Percentiles rank a stretch among this genome's conserved stretches.
phyloP scores from a whole-genome alignment of 2,329 filamentous ascomycete species.

The Fusarium dimerum region DNA sequence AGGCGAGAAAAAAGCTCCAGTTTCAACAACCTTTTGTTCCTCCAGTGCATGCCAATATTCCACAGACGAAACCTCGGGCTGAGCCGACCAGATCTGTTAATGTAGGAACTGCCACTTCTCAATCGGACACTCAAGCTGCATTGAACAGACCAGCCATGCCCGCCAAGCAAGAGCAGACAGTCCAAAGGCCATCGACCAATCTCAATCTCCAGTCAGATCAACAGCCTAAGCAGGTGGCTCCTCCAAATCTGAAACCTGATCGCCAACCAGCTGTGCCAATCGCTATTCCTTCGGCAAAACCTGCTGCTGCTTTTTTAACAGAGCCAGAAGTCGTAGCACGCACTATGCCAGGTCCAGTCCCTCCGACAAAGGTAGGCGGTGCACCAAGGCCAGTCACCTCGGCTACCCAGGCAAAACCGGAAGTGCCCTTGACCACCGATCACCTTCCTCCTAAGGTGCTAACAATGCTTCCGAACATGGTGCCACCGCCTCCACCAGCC shows the following conservation, averaged over 20 bases:
- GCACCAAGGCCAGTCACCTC: background rate
- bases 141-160: background rate
- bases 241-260: background rate
- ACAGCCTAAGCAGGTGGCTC: background rate
- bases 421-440: too few relatives aligned
- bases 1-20: slow-evolving; percentile 2
- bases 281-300: background rate
- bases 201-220: background rate
- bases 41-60: background rate
- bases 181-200: background rate
- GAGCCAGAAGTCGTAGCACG: background rate
- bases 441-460: background rate
- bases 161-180: background rate
- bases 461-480: background rate
- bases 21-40: slow-evolving; percentile 4
- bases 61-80: slow-evolving; percentile 4
- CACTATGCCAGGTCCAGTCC: background rate
- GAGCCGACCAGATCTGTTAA: background rate
- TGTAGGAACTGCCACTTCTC: background rate
- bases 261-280: background rate
- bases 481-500: background rate
- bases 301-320: too few relatives aligned
- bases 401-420: too few relatives aligned
- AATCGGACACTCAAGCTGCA: background rate
- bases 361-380: background rate